A percentile compares a stretch with the other conserved stretches of the same genome.
Evolutionary conservation across 179 eudicot species (phyloP).

Genomic region (Sideroxylon spinosum): DNA sequence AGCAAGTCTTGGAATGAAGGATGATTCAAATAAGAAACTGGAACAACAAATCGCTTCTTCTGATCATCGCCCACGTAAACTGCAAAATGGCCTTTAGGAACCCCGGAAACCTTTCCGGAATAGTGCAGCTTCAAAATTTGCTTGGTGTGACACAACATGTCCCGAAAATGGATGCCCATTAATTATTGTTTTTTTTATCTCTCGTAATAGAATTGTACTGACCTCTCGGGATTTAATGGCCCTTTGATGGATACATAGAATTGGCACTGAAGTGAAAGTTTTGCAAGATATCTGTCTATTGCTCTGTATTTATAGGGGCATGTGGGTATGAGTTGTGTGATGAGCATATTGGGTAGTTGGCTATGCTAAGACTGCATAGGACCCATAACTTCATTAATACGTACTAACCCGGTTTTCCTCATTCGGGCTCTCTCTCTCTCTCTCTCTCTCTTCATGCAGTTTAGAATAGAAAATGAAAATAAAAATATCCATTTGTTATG

Average conservation of each 20-base stretch:
- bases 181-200: conserved; percentile 10
- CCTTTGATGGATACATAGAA: not conserved
- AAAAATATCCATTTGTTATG: no score
- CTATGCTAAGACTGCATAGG: not conserved
- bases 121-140: conserved; percentile 27
- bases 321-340: not conserved
- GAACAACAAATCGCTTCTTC: conserved; percentile 43
- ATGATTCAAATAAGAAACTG: conserved; percentile 46
- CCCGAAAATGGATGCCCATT: conserved; percentile 35
- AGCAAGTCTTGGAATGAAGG: conserved; percentile 45
- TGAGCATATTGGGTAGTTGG: not conserved
- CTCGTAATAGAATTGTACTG: not conserved
- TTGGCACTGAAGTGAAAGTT: not conserved
- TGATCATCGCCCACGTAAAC: conserved; percentile 46
- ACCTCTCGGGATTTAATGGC: not conserved
- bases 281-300: not conserved
- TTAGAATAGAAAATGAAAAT: no score
- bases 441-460: not conserved
- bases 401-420: conserved; percentile 40
- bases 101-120: not conserved
- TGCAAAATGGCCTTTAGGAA: conserved; percentile 33
- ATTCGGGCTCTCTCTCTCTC: conserved; percentile 18
- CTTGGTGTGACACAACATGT: conserved; percentile 18
- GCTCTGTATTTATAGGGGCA: conserved; percentile 20
- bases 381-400: conserved; percentile 17